Base-by-base conservation (phyloP, 345 rosid species). In the Mangifera indica region DNA sequence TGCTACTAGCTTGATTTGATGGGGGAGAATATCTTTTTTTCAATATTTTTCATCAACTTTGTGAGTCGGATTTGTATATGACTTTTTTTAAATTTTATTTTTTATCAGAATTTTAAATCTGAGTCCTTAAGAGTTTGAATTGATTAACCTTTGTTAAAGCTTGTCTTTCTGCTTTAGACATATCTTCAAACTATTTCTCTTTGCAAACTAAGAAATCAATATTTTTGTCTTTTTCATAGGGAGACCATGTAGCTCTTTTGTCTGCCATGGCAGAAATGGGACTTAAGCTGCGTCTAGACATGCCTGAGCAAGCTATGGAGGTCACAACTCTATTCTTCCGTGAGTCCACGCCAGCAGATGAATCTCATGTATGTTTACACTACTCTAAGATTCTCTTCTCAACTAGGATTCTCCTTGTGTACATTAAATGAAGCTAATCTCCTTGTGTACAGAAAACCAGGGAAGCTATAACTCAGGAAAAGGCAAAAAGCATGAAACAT, bases 201-300 rank as follows among this genome's bases (percentile, higher is more conserved):
- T 48, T 53, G 42, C 60, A 52, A 45, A 69, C 61, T 20, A 24
- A 44, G 66, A 66, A 49, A 57, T 54, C 59, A 74, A 29, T 13
- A 9, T 24, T 21, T 63, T 69, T 15, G 63, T 53, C 44, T 73
- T 49, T 83, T 66, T 79, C 66, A 70, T 86, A 94, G 98, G 98
- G 98, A 72, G 98, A 94, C 81, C 95, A 92, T 72, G 98, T 86
- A 70, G 97, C 98, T 53, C 93, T 94, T 78, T 78, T 94, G 83
- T 92, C 98, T 60, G 97, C 98, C 81, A 86, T 94, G 74, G 74
- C 92, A 53, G 98, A 94, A 90, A 92, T 94, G 98, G 98, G 98
- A 77, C 93, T 92, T 75, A 92, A 77, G 80, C 81, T 94, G 84
- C 95, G 87, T 9, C 67, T 87, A 17, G 84, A 89, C 80, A 18